Evolutionary conservation across 2,329 filamentous ascomycete genomes (phyloP), one percentile per base, ranked within the genome.

Genomic region (Aspergillus glaucus): DNA sequence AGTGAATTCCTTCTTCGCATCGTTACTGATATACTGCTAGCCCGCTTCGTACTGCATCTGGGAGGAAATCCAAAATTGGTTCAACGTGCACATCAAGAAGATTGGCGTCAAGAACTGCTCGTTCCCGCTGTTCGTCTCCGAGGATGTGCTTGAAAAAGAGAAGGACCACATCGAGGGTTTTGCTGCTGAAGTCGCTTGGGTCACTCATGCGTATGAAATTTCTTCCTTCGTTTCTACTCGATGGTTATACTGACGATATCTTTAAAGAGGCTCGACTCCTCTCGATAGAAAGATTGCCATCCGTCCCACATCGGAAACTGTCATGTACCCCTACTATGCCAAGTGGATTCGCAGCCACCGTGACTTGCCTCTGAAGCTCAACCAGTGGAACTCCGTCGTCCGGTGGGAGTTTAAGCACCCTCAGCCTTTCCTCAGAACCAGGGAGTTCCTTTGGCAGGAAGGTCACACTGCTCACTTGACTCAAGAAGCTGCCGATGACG

Each of bases 101-200:
- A 81, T 97, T 77, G 91, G 89, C 48, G 92, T 97, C 48, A 88
- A 93, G 70, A 94, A 98, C 76, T 87, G 88, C 67, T 95, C 89
- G 70, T 98, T 98, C 72, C 93, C 93, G 52, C 86, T 98, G 70
- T 98, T 96, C 74, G 82, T 98, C 56, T 95, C 89, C 15, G 79
- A 88, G 64, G 94, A 94, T 73, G 94, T 94, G 37, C 75, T 98
- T 55, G 77, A 84, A 66, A 74, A 79, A 67, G 91, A 96, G 73
- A 96, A 96, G 79, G 88, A 93, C 63, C 93, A 98, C 70, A 87
- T 98, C 54, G 92, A 98, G 71, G 93, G 93, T n/a, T 98, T 98
- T 69, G 93, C 93, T 46, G 91, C 93, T 41, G 74, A 76, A 54
- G 74, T 77, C 44, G 74, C 74, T 44, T 76, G 74, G 74, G 74